Evolutionary conservation across 2,329 filamentous ascomycete genomes (phyloP), one percentile per base, ranked within the genome.

Genomic region (Pestalotiopsis sp.): DNA sequence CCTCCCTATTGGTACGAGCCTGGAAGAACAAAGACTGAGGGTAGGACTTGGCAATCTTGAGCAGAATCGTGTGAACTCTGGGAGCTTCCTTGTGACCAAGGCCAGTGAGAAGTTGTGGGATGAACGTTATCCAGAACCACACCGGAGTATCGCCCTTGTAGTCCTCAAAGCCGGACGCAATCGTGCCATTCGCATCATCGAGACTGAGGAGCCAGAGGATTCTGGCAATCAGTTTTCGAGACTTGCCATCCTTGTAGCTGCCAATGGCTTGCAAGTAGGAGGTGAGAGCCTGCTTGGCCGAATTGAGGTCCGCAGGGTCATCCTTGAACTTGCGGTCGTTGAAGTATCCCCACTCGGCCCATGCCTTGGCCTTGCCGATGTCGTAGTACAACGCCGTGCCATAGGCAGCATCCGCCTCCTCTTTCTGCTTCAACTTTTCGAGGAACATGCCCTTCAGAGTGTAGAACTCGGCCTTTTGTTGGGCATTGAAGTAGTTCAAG

Each of bases 81-180:
- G 91, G 90, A 13, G 94, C 95, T 80, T 99, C 97, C 74, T 95
- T 95, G 77, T 98, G 92, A 2, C 93, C 93, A 64, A 99, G 86
- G 66, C 95, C 96, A 58, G 94, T 95, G 39, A 99, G 88, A 57
- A 99, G 87, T 80, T 99, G 96, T 20, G 96, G 96, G 71, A 99
- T 98, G 79, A 97, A 99, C 0, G 95, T 98, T 74, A 98, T 98
- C 96, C 96, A 99, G 82, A 98, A 99, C 96, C 96, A 99, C 13
- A 97, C 94, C 0, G 95, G 94, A 2, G 94, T 97, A 74, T 99
- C 97, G 65, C 96, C 96, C 84, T 98, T 98, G 83, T 96, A 99
- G 74, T 95, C 93, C 72, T 97, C 94, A 73, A 98, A 99, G 13
- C 95, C 94, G 74, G 90, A 86, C 0, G 93, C 92, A 70, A 99